Evolutionary conservation across 2,329 filamentous ascomycete genomes (phyloP).

Genomic region (Fusarium buxicola): DNA sequence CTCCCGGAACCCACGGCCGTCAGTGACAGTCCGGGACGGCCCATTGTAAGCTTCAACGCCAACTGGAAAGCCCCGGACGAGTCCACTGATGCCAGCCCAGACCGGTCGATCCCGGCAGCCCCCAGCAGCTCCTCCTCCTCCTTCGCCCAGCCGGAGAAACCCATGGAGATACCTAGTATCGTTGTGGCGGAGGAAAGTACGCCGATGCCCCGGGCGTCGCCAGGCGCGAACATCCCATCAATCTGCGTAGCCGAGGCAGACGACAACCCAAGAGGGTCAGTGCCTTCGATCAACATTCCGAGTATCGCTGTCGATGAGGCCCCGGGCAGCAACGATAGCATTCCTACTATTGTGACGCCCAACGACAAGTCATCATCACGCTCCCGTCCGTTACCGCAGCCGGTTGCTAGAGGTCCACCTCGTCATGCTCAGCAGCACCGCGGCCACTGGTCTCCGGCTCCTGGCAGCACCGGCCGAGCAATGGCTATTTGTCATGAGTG

Average conservation of each 20-base stretch:
- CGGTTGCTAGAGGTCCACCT: conserved; percentile 51
- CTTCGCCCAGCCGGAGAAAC: conserved; percentile 46
- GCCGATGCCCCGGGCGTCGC: conserved; percentile 46
- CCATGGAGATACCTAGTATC: conserved; percentile 65
- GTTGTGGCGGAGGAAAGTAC: conserved; percentile 62
- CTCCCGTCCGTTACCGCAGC: conserved; percentile 58
- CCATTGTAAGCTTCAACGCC: conserved; percentile 96
- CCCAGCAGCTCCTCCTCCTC: conserved; percentile 41
- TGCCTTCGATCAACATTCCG: conserved; percentile 60
- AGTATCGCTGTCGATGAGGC: conserved; percentile 58
- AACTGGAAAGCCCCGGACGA: conserved; percentile 81
- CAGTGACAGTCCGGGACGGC: conserved; percentile 88
- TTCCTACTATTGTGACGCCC: conserved; percentile 62
- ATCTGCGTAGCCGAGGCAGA: conserved; percentile 51
- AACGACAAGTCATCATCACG: conserved; percentile 49
- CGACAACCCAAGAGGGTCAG: conserved; percentile 33
- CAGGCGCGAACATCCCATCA: conserved; percentile 49
- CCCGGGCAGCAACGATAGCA: conserved; percentile 44
- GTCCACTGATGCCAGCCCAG: conserved; percentile 73
- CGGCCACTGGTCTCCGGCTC: conserved; percentile 71
- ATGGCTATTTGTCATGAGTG: conserved; percentile 88
- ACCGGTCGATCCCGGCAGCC: conserved; percentile 50
- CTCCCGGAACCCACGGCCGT: conserved; percentile 90
- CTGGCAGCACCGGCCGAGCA: conserved; percentile 59
- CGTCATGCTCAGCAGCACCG: conserved; percentile 56